These are phyloP conservation scores for Cinchona pubescens DNA, from an alignment of 257 asterid species.

Conservation along the genomic window DNA sequence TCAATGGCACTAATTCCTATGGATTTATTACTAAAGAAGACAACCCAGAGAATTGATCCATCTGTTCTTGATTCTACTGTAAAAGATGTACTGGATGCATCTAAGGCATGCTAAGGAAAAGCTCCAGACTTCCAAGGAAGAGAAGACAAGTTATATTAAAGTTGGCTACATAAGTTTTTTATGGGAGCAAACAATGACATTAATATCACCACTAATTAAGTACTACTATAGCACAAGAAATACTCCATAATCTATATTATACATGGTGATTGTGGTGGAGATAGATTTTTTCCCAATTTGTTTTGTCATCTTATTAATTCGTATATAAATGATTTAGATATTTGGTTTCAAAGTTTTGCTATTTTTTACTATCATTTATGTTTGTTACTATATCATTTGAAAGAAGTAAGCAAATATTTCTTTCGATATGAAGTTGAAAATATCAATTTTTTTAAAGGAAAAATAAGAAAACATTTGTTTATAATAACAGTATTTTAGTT, in stretches of 20 bases:
- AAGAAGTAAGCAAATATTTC: no score
- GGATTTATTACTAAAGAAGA: conserved; percentile 27
- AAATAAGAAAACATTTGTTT: no score
- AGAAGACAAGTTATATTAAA: conserved; percentile 45
- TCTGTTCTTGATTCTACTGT: conserved; percentile 65
- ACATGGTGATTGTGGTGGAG: neutral
- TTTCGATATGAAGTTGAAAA: no score
- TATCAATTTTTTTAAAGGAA: no score
- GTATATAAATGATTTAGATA: no score
- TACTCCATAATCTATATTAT: neutral
- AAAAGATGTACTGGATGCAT: conserved; percentile 51
- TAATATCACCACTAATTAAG: neutral
- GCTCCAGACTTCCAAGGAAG: conserved; percentile 61
- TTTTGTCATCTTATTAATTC: no score
- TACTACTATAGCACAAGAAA: neutral
- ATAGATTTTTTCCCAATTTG: no score
- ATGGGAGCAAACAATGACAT: neutral
- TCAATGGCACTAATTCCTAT: conserved; percentile 48
- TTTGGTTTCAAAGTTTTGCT: no score
- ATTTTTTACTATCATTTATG: no score
- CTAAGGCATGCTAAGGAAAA: conserved; percentile 58
- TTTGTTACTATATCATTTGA: no score
- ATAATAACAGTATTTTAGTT: no score
- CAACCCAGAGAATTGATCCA: conserved; percentile 38
- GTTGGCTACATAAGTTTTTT: conserved; percentile 33